A percentile compares a stretch with the other conserved stretches of the same genome.
phyloP scores from a whole-genome alignment of 2,329 filamentous ascomycete species.

The Domatiomyces globalis region DNA sequence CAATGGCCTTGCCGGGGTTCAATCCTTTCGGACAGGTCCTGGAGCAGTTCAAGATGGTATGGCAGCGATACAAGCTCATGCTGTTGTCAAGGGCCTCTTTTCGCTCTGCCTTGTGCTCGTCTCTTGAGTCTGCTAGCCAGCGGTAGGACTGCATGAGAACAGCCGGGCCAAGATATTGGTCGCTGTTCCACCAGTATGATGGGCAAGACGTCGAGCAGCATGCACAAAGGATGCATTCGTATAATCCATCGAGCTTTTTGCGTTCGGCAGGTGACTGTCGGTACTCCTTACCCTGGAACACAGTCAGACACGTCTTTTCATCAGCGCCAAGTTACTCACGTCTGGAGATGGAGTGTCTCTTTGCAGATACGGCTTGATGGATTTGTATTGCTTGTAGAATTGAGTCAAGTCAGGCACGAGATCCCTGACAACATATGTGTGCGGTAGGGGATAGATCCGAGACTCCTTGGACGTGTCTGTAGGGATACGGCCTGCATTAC shows the following conservation, averaged over 20 bases:
- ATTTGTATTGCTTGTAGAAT: slow-evolving; percentile 99
- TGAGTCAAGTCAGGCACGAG: slow-evolving; percentile 93
- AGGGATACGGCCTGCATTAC: slow-evolving; percentile 67
- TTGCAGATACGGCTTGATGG: slow-evolving; percentile 97
- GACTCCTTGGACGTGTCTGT: slow-evolving; percentile 64
- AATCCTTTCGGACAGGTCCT: slow-evolving; percentile 95
- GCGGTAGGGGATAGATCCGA: slow-evolving; percentile 94
- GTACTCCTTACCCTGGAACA: slow-evolving; percentile 67
- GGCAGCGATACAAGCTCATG: slow-evolving; percentile 97
- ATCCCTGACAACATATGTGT: slow-evolving; percentile 99
- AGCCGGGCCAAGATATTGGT: slow-evolving; percentile 95
- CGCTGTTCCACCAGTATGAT: slow-evolving; percentile 99
- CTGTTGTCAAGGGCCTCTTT: slow-evolving; percentile 91
- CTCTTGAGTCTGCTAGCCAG: slow-evolving; percentile 89
- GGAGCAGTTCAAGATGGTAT: slow-evolving; percentile 98
- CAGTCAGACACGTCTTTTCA: slow-evolving; percentile 3
- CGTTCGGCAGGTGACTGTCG: slow-evolving; percentile 84
- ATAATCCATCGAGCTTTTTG: slow-evolving; percentile 91
- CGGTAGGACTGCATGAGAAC: slow-evolving; percentile 95
- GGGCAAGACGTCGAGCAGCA: slow-evolving; percentile 99
- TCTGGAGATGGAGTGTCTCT: slow-evolving; percentile 70
- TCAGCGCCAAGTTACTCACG: slow-evolving; percentile 42
- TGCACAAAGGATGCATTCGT: slow-evolving; percentile 98
- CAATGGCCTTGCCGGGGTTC: slow-evolving; percentile 89
- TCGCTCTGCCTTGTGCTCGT: slow-evolving; percentile 76